Conservation (phyloP, 805 yeast species). For the Sugiyamaella valdiviana region DNA sequence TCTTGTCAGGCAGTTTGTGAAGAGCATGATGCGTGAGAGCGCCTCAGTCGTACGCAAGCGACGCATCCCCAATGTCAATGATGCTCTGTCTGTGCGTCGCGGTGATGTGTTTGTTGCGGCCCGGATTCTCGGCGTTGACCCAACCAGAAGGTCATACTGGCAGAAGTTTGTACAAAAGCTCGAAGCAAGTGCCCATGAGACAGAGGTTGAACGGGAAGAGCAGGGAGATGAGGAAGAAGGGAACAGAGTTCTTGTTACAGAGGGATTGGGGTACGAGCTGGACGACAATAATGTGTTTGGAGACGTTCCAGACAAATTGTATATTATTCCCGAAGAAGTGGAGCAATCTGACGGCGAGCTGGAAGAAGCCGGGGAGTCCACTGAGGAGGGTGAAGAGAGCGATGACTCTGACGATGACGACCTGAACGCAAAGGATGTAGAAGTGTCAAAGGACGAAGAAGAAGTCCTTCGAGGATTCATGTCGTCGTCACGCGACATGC, state of each 20-base stretch:
- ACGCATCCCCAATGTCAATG: not conserved
- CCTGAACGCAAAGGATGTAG: constrained; percentile 7
- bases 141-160: not conserved
- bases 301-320: not conserved
- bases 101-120: not conserved
- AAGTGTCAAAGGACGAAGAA: constrained; percentile 10
- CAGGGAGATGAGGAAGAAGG: not conserved
- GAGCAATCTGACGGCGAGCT: not conserved
- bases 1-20: not conserved
- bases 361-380: not conserved
- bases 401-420: constrained; percentile 2
- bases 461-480: constrained; percentile 1
- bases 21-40: not conserved
- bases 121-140: not conserved
- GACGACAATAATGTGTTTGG: not conserved
- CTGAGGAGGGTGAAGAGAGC: not conserved
- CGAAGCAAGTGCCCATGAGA: no score
- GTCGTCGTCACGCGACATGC: not conserved
- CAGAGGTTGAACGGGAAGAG: no score
- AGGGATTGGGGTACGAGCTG: not conserved
- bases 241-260: not conserved
- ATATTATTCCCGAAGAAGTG: not conserved
- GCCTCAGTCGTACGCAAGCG: not conserved
- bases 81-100: not conserved
- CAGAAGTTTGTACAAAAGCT: no score